Evolutionary conservation across 1,284 basidiomycete genomes (phyloP), one percentile per base, ranked within the genome.

Genomic region (Ceratobasidium theobromae): DNA sequence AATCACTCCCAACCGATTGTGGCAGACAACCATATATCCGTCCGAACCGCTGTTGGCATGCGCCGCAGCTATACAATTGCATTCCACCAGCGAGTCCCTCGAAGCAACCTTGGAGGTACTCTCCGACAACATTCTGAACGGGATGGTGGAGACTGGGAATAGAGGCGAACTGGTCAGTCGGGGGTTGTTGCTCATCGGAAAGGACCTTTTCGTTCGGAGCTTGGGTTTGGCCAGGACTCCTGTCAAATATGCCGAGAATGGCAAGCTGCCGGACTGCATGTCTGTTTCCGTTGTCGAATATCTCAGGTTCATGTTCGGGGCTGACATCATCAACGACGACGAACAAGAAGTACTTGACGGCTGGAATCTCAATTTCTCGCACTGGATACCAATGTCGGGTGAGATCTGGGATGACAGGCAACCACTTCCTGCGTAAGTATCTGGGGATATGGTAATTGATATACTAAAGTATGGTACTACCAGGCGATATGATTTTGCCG

Each of bases 21-120:
- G 40, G 54, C 54, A 46, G 28, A 21, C 38, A 2, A 57, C 54
- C 3, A 2, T 5, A 23, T 46, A 57, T 30, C 54, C 54, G 16
- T 57, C 54, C 1, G 53, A 55, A 32, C 41, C 54, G 4, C 41
- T 57, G 27, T 12, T 57, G 30, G 40, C 54, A 14, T 57, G 54
- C 18, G 54, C 28, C 27, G 40, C 54, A 30, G n/a, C 6, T 6
- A 8, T 53, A n/a, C 51, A n/a, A n/a, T n/a, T n/a, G n/a, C n/a
- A n/a, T n/a, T 53, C 6, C 12, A 33, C 51, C n/a, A 21, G 18
- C 3, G 18, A 3, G 14, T n/a, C 14, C 18, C 8, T 30, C 12
- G 27, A 21, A 16, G 30, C n/a, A 2, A 4, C 51, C 3, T 18
- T 53, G 6, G 6, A n/a, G 16, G 6, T 6, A 9, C 27, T 53